phyloP scores from a whole-genome alignment of 2,329 filamentous ascomycete genomes.

The Fusarium anguioides region DNA sequence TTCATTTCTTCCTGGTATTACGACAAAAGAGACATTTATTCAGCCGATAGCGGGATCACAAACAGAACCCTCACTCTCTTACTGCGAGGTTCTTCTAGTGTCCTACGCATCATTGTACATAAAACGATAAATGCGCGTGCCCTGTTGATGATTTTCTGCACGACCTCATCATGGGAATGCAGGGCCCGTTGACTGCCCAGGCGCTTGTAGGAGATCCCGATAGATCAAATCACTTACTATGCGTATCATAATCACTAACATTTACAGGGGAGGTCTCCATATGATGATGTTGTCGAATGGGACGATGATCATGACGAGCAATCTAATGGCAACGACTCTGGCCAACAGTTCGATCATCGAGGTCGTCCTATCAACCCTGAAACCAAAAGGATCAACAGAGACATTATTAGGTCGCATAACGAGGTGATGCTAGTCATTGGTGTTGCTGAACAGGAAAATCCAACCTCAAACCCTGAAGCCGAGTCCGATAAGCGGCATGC shows the following conservation, averaged over 20 bases:
- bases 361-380: constrained; percentile 67
- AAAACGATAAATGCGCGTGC: neutral
- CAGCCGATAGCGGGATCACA: neutral
- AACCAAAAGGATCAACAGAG: constrained; percentile 65
- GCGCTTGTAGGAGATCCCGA: constrained; percentile 59
- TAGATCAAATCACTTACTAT: neutral
- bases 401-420: constrained; percentile 70
- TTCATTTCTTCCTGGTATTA: neutral
- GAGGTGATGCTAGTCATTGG: constrained; percentile 73
- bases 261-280: constrained; percentile 67
- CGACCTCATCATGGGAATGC: constrained; percentile 60
- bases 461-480: constrained; percentile 52
- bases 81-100: neutral
- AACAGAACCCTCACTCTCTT: neutral
- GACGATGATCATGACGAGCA: constrained; percentile 49
- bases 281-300: constrained; percentile 66
- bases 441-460: constrained; percentile 68
- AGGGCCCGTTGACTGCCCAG: constrained; percentile 67
- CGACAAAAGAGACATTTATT: neutral
- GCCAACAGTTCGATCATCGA: constrained; percentile 65
- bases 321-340: constrained; percentile 39
- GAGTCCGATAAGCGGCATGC: constrained; percentile 58
- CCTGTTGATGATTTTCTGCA: constrained; percentile 10
- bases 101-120: neutral
- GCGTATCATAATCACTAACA: constrained; percentile 3